Percentiles rank a stretch among this genome's conserved stretches.
Conservation (phyloP, 768 basidiomycete genomes). For the Terana coerulea region DNA sequence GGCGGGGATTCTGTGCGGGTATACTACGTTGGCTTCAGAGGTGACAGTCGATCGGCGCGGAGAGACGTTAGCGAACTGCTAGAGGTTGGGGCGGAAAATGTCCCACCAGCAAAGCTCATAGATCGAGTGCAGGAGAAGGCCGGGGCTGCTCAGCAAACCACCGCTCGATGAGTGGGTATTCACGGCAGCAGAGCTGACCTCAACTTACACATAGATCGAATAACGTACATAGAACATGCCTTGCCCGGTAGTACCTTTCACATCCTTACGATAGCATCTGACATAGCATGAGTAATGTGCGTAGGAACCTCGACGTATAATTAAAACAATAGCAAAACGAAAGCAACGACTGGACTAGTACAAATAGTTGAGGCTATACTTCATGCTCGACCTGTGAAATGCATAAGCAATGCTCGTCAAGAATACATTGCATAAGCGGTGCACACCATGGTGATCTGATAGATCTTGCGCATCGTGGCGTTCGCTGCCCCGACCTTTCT, state of each 20-base stretch:
- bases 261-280: too few relatives aligned
- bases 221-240: not conserved
- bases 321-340: too few relatives aligned
- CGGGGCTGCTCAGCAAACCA: slow-evolving; percentile 59
- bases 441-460: slow-evolving; percentile 1
- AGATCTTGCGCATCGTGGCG: not conserved
- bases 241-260: too few relatives aligned
- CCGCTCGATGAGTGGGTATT: slow-evolving; percentile 50
- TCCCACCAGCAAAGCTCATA: slow-evolving; percentile 65
- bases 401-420: not conserved
- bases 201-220: not conserved
- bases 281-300: too few relatives aligned
- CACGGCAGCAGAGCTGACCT: not conserved
- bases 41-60: slow-evolving; percentile 51
- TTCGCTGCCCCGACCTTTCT: not conserved
- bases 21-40: slow-evolving; percentile 84
- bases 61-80: slow-evolving; percentile 61
- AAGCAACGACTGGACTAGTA: too few relatives aligned
- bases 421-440: not conserved
- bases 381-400: not conserved
- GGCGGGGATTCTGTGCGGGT: slow-evolving; percentile 64
- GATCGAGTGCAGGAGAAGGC: slow-evolving; percentile 57
- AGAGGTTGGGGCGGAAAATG: slow-evolving; percentile 77
- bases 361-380: not conserved
- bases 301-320: too few relatives aligned